Base-by-base conservation (phyloP, 2,329 filamentous ascomycete genomes). In the Cladorrhinum sp. region DNA sequence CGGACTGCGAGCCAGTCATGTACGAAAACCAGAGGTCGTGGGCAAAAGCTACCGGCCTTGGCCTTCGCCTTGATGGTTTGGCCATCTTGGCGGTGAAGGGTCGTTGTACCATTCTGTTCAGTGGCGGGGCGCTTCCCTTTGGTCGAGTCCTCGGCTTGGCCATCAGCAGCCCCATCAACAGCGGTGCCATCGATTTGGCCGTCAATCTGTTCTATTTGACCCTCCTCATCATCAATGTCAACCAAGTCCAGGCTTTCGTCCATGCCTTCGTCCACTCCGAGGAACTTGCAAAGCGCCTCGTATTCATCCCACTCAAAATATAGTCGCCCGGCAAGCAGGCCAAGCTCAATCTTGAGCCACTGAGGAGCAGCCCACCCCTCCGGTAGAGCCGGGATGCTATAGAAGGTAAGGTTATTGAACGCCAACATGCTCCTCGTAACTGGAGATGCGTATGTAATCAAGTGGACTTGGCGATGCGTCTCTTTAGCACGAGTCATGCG, bases 381-480 rank as follows among this genome's bases (percentile, higher is more conserved):
- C 0, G 80, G 76, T 0, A 85, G 70, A 0, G 69, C 24, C 0
- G 87, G 86, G 0, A 85, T 72, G 0, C 78, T 71, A 64, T 82
- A 84, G 67, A 79, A 88, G 0, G 67, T 66, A 0, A 90, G 71
- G 0, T 67, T 64, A 64, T 85, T 83, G 71, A 89, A 88, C 3
- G 78, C 73, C 0, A 82, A 68, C 86, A 89, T 90, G 1, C 77
- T 75, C 27, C 79, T 77, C 0, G 86, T 87, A 0, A 86, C 77
- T 0, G 87, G 84, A 0, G 86, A 80, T 0, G 85, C 77, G 61
- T 90, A 90, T 0, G 77, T 72, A 0, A 88, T 66, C 0, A 89
- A 73, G 58, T 82, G 76, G 0, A 89, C 72, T 53, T 81, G 76
- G 0, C 78, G 77, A 0, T 65, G 58, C 16, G 41, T 58, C 1